Base-by-base conservation (phyloP, 805 yeast genomes). In the Ogataea henricii region DNA sequence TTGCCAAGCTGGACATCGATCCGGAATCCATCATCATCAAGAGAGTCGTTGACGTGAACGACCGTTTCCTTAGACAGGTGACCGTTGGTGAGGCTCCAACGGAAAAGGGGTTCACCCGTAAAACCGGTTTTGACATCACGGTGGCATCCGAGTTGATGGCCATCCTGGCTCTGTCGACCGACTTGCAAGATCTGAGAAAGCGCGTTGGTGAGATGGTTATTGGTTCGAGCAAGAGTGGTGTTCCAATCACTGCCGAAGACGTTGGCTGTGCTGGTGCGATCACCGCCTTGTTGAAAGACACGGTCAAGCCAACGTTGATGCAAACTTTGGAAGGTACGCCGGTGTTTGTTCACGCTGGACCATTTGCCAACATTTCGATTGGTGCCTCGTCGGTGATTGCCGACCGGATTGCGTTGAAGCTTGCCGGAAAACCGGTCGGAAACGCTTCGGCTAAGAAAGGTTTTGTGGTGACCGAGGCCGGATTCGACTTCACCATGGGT, bases 131-230 rank as follows among this genome's bases (percentile, higher is more conserved):
- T 61, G 95, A 87, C 67, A 87, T 87, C 56, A 80, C 94, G 18
- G 94, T 87, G 54, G 95, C 95, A 16, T 83, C 89, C 40, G 95
- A 87, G 69, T 76, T 86, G 66, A 87, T 87, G 95, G 95, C 95
- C 40, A 86, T 87, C 51, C 70, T 87, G 60, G 95, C 95, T 12
- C 70, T 87, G 47, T 79, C 89, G 43, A 80, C 77, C 54, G 84
- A 87, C 45, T 73, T 87, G 62, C 68, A 78, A 49, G 94, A 87
- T 64, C 71, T 87, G 77, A 79, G 92, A 69, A 78, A 74, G 54
- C 77, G 95, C 70, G 78, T 86, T 51, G 91, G 94, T 49, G 78
- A 72, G 40, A 83, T 87, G 71, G 94, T 87, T 47, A 77, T 87
- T 64, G 95, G 87, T 45, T 71, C 87, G 10, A 81, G 85, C 53